These are phyloP conservation scores for Phyllosticta ampelicida DNA, from an alignment of 2,329 filamentous ascomycete species.

Conservation along the genomic window DNA sequence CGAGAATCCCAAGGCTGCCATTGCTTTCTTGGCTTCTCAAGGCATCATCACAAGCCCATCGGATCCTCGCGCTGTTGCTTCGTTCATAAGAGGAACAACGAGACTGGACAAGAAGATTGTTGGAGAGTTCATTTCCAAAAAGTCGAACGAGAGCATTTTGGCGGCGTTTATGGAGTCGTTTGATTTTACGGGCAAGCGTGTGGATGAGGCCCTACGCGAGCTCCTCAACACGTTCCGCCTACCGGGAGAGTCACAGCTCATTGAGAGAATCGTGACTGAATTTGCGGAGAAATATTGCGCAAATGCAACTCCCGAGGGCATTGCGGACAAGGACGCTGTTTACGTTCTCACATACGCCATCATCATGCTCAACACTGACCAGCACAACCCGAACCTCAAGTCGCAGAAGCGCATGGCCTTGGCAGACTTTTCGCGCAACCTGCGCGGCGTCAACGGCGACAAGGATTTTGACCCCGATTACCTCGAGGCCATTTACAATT, in stretches of 20 bases:
- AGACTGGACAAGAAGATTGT: constrained; percentile 82
- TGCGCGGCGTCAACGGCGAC: constrained; percentile 81
- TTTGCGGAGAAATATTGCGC: constrained; percentile 80
- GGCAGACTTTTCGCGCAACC: constrained; percentile 72
- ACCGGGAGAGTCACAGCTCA: constrained; percentile 84
- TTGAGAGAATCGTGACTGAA: constrained; percentile 79
- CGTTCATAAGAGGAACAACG: constrained; percentile 77
- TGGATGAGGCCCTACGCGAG: constrained; percentile 80
- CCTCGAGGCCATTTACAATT: constrained; percentile 76
- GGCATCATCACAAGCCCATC: constrained; percentile 71
- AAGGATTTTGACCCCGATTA: constrained; percentile 78
- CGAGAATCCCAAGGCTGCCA: constrained; percentile 79
- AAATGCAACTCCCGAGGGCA: constrained; percentile 56
- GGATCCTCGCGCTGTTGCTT: constrained; percentile 68
- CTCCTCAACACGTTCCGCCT: constrained; percentile 88
- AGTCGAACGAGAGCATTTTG: constrained; percentile 73
- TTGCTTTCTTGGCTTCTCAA: constrained; percentile 74
- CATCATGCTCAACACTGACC: constrained; percentile 95
- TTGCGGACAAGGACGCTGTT: constrained; percentile 77
- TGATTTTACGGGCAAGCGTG: constrained; percentile 73
- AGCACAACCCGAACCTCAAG: constrained; percentile 87
- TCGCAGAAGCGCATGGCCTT: constrained; percentile 71
- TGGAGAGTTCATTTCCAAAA: constrained; percentile 89
- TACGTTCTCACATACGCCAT: constrained; percentile 92
- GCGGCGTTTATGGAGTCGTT: constrained; percentile 78